Evolutionary conservation across 1,284 basidiomycete species (phyloP), one percentile per base, ranked within the genome.

Genomic region (Heliocybe sulcata): DNA sequence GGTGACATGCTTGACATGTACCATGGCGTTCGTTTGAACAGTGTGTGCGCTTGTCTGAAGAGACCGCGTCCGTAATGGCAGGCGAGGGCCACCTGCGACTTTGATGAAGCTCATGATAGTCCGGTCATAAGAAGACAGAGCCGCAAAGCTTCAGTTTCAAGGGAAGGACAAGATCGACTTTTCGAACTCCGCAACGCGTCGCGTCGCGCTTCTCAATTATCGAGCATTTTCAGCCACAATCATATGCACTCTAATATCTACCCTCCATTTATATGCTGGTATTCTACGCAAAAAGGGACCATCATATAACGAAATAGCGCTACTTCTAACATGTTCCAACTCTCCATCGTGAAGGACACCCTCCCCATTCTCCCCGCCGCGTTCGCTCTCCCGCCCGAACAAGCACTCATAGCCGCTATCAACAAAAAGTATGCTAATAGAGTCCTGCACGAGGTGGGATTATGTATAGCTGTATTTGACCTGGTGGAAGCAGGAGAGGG

Each of bases 401-500:
- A 86, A 50, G 88, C 90, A 0, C 79, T 94, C 55, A 85, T 78
- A 4, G 79, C 84, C 53, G 90, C 92, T 66, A 77, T 94, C 60
- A 93, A 95, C 76, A 88, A 90, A 69, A 97, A 97, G 68, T 98
- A 95, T 62, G 90, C 95, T 8, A 98, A 98, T 69, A 83, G 87
- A 60, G 86, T 98, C 38, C 75, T 98, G n/a, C 90, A 93, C 60
- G 89, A 93, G 59, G 88, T 96, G 51, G 95, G 96, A 0, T 79
- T 98, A 16, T 94, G 92, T 63, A 81, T 98, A 54, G 89, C 85
- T 54, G 82, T 94, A 0, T 96, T 93, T 60, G 95, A 98, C 67
- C 73, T 98, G 23, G 76, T 87, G 0, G 82, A 91, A 60, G 89
- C 86, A 1, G 87, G 92, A 10, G 94, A 98, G 65, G 96, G 96